These are phyloP conservation scores for Gynochthodes officinalis DNA, from an alignment of 257 asterid genomes.

Conservation along the genomic window DNA sequence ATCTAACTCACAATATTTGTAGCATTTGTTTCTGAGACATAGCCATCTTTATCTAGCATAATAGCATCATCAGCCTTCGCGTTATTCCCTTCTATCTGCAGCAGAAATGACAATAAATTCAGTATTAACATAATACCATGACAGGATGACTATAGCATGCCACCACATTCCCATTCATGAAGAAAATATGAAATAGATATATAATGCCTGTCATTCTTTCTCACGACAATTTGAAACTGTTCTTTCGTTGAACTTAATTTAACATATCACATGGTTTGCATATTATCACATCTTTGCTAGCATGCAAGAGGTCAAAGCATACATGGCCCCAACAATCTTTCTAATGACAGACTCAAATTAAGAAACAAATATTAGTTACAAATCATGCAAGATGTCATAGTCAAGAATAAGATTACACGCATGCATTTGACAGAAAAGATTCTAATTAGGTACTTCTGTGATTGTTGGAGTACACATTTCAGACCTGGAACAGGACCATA, in stretches of 20 bases:
- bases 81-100: conserved; percentile 93
- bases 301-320: neutral
- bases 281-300: neutral
- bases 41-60: conserved; percentile 93
- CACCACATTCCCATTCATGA: neutral
- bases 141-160: neutral
- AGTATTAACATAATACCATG: neutral
- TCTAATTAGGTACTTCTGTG: neutral
- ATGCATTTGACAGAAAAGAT: neutral
- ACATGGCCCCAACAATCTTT: neutral
- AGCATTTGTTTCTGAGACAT: conserved; percentile 92
- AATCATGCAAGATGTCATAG: neutral
- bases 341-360: neutral
- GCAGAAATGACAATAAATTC: neutral
- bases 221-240: neutral
- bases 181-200: neutral
- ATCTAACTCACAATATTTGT: conserved; percentile 69
- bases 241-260: neutral
- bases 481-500: conserved; percentile 20
- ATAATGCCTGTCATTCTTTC: neutral
- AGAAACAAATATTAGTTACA: neutral
- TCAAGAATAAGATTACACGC: neutral
- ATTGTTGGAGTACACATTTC: conserved; percentile 7
- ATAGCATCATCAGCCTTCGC: conserved; percentile 85
- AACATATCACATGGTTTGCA: neutral